A percentile compares a stretch with the other conserved stretches of the same genome.
phyloP scores from a whole-genome alignment of 2,329 filamentous ascomycete species.

The Talaromyces sp. region DNA sequence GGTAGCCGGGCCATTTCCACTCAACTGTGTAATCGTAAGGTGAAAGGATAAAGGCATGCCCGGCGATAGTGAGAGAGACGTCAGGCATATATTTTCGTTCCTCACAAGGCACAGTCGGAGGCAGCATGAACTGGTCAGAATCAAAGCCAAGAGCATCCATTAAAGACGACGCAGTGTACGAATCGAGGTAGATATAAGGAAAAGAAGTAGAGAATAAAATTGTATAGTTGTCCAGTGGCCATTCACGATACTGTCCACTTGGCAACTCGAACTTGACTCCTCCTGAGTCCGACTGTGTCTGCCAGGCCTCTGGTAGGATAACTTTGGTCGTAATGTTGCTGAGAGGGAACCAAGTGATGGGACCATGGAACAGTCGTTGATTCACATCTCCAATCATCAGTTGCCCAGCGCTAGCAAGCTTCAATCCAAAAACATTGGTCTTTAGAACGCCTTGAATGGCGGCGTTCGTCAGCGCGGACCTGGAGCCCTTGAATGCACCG shows the following conservation, averaged over 20 bases:
- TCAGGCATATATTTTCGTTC: conserved; percentile 10
- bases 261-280: conserved; percentile 9
- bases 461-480: background rate
- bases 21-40: conserved; percentile 8
- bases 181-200: conserved; percentile 10
- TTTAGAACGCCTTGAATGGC: conserved; percentile 1
- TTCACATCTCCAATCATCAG: conserved; percentile 6
- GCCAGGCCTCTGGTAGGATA: conserved; percentile 6
- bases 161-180: background rate
- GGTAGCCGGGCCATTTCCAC: background rate
- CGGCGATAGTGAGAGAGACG: conserved; percentile 12
- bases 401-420: background rate
- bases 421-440: conserved; percentile 4
- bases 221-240: background rate
- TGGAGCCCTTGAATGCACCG: background rate
- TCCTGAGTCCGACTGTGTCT: conserved; percentile 5
- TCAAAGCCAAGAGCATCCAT: conserved; percentile 7
- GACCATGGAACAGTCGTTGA: background rate
- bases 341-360: conserved; percentile 3
- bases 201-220: background rate
- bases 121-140: background rate
- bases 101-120: background rate
- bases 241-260: conserved; percentile 7
- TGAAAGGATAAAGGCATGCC: conserved; percentile 9
- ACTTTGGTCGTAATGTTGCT: background rate